phyloP scores from a whole-genome alignment of 768 basidiomycete genomes.

The Boletus pseudopeckii region DNA sequence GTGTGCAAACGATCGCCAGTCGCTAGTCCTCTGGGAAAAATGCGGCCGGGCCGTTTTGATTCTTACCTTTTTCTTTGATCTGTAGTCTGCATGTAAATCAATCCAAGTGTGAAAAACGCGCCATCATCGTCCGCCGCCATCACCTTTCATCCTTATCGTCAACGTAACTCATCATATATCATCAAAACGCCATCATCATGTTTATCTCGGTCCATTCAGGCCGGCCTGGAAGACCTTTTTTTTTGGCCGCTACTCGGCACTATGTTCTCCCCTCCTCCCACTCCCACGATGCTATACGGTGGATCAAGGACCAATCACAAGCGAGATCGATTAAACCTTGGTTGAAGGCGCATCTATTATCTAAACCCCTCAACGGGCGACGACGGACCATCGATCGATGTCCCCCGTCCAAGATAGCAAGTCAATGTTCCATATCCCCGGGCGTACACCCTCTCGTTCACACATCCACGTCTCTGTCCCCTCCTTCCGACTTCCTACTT shows the following conservation, averaged over 20 bases:
- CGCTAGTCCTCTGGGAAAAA: background rate
- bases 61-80: background rate
- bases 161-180: background rate
- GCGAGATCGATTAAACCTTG: conserved; percentile 21
- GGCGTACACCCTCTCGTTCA: background rate
- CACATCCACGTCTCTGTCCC: background rate
- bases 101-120: background rate
- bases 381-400: conserved; percentile 6
- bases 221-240: conserved; percentile 4
- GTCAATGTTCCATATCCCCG: background rate
- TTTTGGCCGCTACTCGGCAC: background rate
- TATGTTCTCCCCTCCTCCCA: conserved; percentile 2
- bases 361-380: conserved; percentile 4
- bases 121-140: background rate
- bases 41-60: background rate
- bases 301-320: conserved; percentile 6
- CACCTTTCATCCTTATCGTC: background rate
- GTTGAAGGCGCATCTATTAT: background rate
- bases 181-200: conserved; percentile 4
- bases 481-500: background rate
- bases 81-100: background rate
- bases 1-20: background rate
- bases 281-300: conserved; percentile 13
- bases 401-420: conserved; percentile 1
- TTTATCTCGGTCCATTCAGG: conserved; percentile 14